A percentile compares a stretch with the other conserved stretches of the same genome.
Evolutionary conservation across 73 alveolate species (phyloP).

Genomic region (Paramecium sexaurelia): DNA sequence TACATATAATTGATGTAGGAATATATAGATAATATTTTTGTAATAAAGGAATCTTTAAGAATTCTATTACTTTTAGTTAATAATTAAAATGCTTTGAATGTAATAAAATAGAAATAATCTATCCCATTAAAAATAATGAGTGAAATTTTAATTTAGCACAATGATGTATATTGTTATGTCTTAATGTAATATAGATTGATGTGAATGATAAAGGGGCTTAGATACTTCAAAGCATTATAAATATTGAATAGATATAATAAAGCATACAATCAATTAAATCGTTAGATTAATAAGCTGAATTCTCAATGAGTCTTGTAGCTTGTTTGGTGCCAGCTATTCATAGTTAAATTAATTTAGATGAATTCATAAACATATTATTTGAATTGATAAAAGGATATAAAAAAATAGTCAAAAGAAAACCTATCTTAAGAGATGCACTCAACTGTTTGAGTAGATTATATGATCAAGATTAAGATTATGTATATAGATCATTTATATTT

Average conservation of each 20-base stretch:
- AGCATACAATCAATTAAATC: not conserved
- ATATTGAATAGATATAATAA: not conserved
- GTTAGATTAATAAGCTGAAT: slow-evolving; percentile 10
- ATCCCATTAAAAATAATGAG: not conserved
- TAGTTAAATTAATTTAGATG: not conserved
- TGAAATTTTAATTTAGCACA: not conserved
- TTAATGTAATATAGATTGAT: not conserved
- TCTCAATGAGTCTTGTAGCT: not conserved
- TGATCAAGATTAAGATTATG: slow-evolving; percentile 25
- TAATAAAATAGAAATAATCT: not conserved
- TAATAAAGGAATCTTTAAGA: slow-evolving; percentile 18
- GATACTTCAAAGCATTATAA: not conserved
- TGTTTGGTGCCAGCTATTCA: slow-evolving; percentile 46
- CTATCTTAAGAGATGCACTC: not conserved
- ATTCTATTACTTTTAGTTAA: not conserved
- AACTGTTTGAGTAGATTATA: not conserved
- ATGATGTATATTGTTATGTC: not conserved
- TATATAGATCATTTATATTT: not conserved
- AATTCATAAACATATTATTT: not conserved
- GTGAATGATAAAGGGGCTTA: slow-evolving; percentile 15
- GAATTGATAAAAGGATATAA: not conserved
- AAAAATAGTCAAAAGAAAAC: not conserved
- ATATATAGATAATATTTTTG: not conserved
- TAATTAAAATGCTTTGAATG: not conserved
- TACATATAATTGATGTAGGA: slow-evolving; percentile 1